phyloP scores from a whole-genome alignment of 1,284 basidiomycete genomes.

The Sparassis latifolia region DNA sequence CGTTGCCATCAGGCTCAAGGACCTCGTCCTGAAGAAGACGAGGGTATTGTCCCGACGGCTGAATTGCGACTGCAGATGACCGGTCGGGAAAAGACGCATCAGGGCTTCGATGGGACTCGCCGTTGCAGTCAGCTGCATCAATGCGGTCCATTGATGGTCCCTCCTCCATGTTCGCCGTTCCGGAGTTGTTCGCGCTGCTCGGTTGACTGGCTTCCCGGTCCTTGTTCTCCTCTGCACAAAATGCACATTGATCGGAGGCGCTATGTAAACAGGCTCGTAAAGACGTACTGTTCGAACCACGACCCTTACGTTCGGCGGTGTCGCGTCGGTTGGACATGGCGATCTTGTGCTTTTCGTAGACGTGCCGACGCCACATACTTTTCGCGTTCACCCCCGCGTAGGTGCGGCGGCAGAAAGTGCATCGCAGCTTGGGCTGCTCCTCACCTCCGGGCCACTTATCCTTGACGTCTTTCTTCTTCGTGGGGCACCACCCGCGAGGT shows the following conservation, averaged over 20 bases:
- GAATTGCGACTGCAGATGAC: too few species aligned
- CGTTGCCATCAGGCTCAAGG: not conserved
- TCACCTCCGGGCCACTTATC: constrained; percentile 65
- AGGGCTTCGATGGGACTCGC: too few species aligned
- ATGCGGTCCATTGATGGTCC: too few species aligned
- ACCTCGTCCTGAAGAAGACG: not conserved
- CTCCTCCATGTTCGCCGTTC: too few species aligned
- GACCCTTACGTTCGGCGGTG: constrained; percentile 47
- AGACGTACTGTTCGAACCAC: constrained; percentile 52
- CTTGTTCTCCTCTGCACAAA: constrained; percentile 22
- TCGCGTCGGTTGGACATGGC: constrained; percentile 79
- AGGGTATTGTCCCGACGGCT: not conserved
- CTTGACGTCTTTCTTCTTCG: constrained; percentile 70
- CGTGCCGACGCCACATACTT: constrained; percentile 82
- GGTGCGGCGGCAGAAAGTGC: constrained; percentile 73
- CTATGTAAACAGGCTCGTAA: not conserved
- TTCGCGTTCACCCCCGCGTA: constrained; percentile 81
- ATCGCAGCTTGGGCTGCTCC: constrained; percentile 67
- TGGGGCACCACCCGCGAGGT: constrained; percentile 76
- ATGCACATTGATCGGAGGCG: not conserved
- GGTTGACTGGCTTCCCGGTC: constrained; percentile 6
- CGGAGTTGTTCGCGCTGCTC: too few species aligned
- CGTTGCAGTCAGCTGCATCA: too few species aligned
- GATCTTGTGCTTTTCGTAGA: constrained; percentile 81
- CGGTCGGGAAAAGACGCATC: too few species aligned